phyloP scores from a whole-genome alignment of 2,329 filamentous ascomycete genomes.

The Calonectria fujianensis region DNA sequence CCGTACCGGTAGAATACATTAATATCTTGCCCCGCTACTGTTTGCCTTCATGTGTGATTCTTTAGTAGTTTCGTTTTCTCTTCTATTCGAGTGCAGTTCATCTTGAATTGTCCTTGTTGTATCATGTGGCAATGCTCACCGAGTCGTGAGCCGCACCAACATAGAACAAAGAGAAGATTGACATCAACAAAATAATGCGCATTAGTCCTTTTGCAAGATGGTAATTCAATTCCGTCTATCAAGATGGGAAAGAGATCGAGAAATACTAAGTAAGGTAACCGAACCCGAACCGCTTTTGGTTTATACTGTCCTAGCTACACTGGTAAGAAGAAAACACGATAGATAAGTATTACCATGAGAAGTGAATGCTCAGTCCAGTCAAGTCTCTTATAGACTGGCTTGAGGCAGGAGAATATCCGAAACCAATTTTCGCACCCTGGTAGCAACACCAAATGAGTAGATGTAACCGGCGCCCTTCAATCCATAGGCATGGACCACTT shows the following conservation, averaged over 20 bases:
- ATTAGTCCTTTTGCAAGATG: no score
- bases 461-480: conserved; percentile 20
- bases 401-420: not conserved
- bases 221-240: no score
- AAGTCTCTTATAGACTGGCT: not conserved
- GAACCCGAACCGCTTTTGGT: no score
- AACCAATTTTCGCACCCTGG: not conserved
- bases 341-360: not conserved
- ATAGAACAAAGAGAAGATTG: no score
- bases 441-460: conserved; percentile 25
- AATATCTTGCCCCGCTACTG: not conserved
- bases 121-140: no score
- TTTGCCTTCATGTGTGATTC: no score
- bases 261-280: no score
- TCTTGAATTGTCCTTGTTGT: not conserved
- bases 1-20: not conserved
- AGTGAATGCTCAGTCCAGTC: not conserved
- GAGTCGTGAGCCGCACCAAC: no score
- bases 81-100: not conserved
- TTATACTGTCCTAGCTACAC: no score
- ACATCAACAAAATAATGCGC: no score
- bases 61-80: not conserved
- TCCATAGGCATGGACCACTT: conserved; percentile 26
- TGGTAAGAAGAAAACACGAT: no score
- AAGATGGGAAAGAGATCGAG: no score